phyloP scores from a whole-genome alignment of 2,329 filamentous ascomycete species.

The Aureobasidium sp. region DNA sequence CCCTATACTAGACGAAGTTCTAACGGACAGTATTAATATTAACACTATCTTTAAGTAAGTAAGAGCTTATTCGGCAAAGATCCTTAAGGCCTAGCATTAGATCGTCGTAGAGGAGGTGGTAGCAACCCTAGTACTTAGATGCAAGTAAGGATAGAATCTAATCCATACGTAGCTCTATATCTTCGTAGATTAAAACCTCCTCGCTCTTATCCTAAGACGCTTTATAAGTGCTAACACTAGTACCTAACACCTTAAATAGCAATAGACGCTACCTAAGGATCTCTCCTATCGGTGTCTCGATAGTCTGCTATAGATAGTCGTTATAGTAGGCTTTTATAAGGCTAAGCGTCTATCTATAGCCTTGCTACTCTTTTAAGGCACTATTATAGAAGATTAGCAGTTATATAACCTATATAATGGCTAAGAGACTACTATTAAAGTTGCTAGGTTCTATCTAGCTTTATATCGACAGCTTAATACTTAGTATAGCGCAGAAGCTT shows the following conservation, averaged over 20 bases:
- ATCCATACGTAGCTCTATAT: background rate
- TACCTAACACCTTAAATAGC: background rate
- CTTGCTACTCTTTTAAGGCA: background rate
- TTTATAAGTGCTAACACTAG: background rate
- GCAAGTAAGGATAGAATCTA: background rate
- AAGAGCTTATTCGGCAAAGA: background rate
- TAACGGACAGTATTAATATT: background rate
- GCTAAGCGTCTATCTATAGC: background rate
- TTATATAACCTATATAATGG: background rate
- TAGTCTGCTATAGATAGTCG: background rate
- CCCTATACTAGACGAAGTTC: background rate
- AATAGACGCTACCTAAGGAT: background rate
- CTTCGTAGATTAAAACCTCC: background rate
- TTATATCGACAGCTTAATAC: background rate
- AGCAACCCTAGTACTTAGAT: background rate
- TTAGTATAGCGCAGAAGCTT: background rate
- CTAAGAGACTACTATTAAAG: background rate
- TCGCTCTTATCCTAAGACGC: background rate
- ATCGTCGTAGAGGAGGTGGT: background rate
- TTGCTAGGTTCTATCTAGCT: background rate
- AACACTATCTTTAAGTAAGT: background rate
- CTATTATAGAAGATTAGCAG: background rate
- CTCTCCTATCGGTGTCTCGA: background rate
- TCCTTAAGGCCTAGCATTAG: background rate
- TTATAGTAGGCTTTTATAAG: background rate